Percentiles rank a stretch among this genome's conserved stretches.
These are phyloP conservation scores for Mycena galericulata DNA, from an alignment of 768 basidiomycete species.

Conservation along the genomic window DNA sequence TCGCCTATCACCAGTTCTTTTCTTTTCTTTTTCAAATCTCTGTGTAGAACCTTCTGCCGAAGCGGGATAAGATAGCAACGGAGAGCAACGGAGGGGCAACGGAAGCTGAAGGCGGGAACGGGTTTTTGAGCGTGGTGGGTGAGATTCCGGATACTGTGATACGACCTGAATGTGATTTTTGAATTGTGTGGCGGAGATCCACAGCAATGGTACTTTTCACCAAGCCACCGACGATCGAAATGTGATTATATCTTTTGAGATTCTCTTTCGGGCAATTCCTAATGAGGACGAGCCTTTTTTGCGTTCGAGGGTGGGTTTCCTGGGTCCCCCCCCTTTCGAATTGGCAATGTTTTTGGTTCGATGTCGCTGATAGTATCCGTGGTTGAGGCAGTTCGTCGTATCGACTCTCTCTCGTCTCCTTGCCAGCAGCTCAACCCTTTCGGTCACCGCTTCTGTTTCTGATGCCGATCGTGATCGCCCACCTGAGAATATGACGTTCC, in stretches of 20 bases:
- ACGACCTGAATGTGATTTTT: not conserved
- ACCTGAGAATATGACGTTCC: too few species aligned
- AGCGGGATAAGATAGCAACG: constrained; percentile 20
- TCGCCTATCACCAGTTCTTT: not conserved
- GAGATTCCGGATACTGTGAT: not conserved
- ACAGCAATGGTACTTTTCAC: not conserved
- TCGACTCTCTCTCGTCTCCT: not conserved
- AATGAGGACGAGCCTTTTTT: not conserved
- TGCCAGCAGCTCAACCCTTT: constrained; percentile 21
- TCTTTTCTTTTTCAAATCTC: constrained; percentile 13
- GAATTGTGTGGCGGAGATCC: not conserved
- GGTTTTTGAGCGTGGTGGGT: not conserved
- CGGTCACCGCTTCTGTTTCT: constrained; percentile 22
- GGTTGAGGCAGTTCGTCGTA: not conserved
- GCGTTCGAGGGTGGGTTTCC: not conserved
- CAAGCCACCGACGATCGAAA: not conserved
- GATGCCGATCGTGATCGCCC: too few species aligned
- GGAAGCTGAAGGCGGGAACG: too few species aligned
- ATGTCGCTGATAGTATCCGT: not conserved
- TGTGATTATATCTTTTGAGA: not conserved
- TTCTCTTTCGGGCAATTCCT: not conserved
- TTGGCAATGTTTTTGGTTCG: not conserved
- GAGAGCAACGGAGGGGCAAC: not conserved
- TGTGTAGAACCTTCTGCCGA: constrained; percentile 8
- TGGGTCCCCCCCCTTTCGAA: not conserved